phyloP scores from a whole-genome alignment of 441 rosid genomes.

The Gossypium davidsonii region DNA sequence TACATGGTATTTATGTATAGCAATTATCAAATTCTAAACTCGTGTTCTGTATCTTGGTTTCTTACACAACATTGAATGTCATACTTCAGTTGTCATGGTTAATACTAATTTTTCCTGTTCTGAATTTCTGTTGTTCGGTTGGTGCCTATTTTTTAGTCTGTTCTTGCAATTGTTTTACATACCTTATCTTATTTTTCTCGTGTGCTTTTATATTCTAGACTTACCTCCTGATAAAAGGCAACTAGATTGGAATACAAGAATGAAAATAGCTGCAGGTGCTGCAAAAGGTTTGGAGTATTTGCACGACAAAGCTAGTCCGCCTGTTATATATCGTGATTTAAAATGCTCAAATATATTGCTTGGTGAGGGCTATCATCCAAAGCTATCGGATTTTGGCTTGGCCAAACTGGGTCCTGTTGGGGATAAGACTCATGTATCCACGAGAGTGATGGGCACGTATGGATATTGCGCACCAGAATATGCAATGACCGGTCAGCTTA shows the following conservation, averaged over 20 bases:
- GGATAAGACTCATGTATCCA: constrained; percentile 87
- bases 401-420: constrained; percentile 97
- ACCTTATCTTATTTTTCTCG: not conserved
- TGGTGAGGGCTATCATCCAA: constrained; percentile 73
- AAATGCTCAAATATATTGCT: constrained; percentile 91
- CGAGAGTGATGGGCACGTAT: constrained; percentile 94
- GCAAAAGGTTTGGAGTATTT: constrained; percentile 88
- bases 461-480: constrained; percentile 97
- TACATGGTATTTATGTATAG: constrained; percentile 54
- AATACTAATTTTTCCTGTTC: not conserved
- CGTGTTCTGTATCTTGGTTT: constrained; percentile 9
- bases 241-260: constrained; percentile 88
- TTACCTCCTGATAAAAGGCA: constrained; percentile 58
- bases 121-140: not conserved
- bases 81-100: not conserved
- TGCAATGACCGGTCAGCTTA: constrained; percentile 97
- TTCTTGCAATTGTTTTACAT: not conserved
- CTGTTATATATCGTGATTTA: constrained; percentile 88
- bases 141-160: not conserved
- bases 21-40: not conserved
- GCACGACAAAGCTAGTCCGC: constrained; percentile 81
- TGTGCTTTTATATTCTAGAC: constrained; percentile 34
- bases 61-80: not conserved
- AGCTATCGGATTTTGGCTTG: constrained; percentile 90
- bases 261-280: constrained; percentile 96